Percentiles rank a stretch among this genome's conserved stretches.
phyloP scores from a whole-genome alignment of 306 rosid genomes.

The Vigna radiata region DNA sequence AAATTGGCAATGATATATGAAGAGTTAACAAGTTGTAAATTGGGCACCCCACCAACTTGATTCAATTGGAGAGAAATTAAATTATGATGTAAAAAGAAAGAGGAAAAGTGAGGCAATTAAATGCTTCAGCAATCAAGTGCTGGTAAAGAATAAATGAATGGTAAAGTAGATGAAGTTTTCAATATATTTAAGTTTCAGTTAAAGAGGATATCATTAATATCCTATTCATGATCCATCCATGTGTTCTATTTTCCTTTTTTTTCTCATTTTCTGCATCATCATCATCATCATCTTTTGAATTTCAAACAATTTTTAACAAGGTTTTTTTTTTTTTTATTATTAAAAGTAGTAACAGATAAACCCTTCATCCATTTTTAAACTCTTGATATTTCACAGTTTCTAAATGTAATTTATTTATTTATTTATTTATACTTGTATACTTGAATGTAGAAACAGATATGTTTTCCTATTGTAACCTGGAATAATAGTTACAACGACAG shows the following conservation, averaged over 20 bases:
- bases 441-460: too few relatives aligned
- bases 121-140: slow-evolving; percentile 44
- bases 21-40: slow-evolving; percentile 31
- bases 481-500: too few relatives aligned
- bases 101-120: slow-evolving; percentile 33
- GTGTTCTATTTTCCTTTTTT: neutral
- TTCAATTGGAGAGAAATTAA: slow-evolving; percentile 31
- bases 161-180: slow-evolving; percentile 33
- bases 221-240: neutral
- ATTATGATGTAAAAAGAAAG: slow-evolving; percentile 19
- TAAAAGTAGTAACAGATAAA: too few relatives aligned
- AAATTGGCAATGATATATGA: slow-evolving; percentile 37
- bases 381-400: too few relatives aligned
- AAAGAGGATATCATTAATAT: slow-evolving; percentile 42
- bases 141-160: slow-evolving; percentile 31
- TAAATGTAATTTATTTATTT: too few relatives aligned
- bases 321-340: too few relatives aligned
- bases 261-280: neutral
- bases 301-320: neutral
- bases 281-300: neutral
- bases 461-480: too few relatives aligned
- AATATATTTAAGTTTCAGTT: slow-evolving; percentile 35
- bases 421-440: too few relatives aligned
- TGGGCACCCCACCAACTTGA: slow-evolving; percentile 31
- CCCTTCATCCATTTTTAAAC: too few relatives aligned